Conservation (phyloP, 148 eudicot species). For the Polygonum aviculare region DNA sequence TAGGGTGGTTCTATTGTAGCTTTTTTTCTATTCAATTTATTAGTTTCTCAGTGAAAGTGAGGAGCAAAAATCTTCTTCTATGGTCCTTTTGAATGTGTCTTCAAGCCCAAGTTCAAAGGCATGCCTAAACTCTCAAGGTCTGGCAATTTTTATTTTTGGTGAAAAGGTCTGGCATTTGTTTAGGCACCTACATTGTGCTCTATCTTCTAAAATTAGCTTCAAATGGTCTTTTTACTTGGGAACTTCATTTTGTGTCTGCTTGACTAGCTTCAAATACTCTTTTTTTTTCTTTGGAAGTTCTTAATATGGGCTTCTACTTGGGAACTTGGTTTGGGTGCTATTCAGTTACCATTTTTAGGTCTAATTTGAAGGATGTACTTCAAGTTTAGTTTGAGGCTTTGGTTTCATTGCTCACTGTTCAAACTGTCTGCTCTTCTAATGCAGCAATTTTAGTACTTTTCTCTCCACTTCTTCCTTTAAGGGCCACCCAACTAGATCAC, state of each 20-base stretch:
- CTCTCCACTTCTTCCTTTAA: background rate
- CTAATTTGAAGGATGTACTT: background rate
- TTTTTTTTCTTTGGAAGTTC: background rate
- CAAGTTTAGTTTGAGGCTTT: background rate
- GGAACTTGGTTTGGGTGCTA: background rate
- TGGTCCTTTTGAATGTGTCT: background rate
- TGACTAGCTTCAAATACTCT: background rate
- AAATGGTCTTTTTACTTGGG: background rate
- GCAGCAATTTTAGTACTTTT: background rate
- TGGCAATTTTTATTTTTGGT: background rate
- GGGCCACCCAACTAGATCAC: background rate
- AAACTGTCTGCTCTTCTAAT: constrained; percentile 15
- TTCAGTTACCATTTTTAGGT: background rate
- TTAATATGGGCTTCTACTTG: background rate
- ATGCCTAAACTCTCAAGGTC: background rate
- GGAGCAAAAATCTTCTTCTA: background rate
- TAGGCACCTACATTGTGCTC: background rate
- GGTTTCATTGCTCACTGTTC: constrained; percentile 16
- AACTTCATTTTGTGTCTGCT: background rate
- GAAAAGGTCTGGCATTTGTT: background rate
- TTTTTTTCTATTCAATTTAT: background rate
- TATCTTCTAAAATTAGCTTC: background rate
- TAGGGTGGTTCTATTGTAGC: background rate
- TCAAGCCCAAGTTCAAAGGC: background rate
- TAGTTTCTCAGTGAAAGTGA: background rate